phyloP scores from a whole-genome alignment of 2,329 filamentous ascomycete genomes.

The Bipolaris cookei region DNA sequence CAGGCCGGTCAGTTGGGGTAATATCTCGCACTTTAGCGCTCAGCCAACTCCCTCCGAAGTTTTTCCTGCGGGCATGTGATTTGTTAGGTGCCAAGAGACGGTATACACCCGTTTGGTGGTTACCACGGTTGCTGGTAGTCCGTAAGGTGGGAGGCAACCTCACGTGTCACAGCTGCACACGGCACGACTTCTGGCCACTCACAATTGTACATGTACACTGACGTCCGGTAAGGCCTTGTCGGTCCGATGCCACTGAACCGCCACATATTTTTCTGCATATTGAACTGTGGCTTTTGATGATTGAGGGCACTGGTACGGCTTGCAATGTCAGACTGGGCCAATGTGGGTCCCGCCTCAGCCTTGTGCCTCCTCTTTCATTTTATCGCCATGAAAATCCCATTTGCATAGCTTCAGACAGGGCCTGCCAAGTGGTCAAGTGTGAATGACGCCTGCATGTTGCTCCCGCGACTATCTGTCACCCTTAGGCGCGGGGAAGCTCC shows the following conservation, averaged over 20 bases:
- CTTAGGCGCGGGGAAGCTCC: slow-evolving; percentile 2
- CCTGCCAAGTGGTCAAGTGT: no score
- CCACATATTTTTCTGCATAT: background rate
- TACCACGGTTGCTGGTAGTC: background rate
- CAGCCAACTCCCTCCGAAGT: background rate
- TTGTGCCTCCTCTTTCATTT: background rate
- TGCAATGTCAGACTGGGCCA: background rate
- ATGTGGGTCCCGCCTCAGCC: background rate
- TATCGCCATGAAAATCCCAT: background rate
- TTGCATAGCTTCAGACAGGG: background rate
- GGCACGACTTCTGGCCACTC: slow-evolving; percentile 22
- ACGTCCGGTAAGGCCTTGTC: slow-evolving; percentile 1
- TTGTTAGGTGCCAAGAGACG: no score
- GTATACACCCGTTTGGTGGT: background rate
- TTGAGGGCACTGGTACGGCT: background rate
- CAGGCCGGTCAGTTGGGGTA: slow-evolving; percentile 18
- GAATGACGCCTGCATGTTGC: slow-evolving; percentile 1
- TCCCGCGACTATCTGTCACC: slow-evolving; percentile 8
- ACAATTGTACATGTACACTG: background rate
- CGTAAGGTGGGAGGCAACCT: background rate
- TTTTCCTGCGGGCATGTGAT: background rate
- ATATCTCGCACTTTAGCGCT: slow-evolving; percentile 33
- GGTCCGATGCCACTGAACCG: background rate
- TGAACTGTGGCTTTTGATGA: background rate
- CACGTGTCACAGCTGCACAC: background rate